These are phyloP conservation scores for Hanseniaspora meyeri DNA, from an alignment of 805 yeast genomes.

Conservation along the genomic window DNA sequence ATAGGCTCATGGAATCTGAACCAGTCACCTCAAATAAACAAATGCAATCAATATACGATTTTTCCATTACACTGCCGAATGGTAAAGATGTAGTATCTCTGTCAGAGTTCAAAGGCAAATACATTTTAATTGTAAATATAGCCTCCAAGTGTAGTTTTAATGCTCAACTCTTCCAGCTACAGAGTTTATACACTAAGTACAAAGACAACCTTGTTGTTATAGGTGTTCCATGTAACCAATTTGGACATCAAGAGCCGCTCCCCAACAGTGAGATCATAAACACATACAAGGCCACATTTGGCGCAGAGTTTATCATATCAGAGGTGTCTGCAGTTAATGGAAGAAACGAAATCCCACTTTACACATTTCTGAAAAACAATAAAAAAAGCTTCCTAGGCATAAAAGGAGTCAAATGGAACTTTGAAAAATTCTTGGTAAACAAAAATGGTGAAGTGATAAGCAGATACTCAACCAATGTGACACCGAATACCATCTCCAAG, in stretches of 20 bases:
- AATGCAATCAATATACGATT: conserved; percentile 21
- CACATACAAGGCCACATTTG: conserved; percentile 62
- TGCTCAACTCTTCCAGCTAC: conserved; percentile 65
- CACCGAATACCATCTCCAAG: conserved; percentile 37
- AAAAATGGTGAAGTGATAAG: conserved; percentile 43
- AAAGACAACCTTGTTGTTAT: conserved; percentile 46
- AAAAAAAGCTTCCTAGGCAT: conserved; percentile 50
- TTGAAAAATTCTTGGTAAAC: conserved; percentile 58
- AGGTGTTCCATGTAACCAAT: conserved; percentile 88
- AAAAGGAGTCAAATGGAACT: conserved; percentile 65
- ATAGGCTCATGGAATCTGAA: no score
- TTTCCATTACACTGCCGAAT: conserved; percentile 53
- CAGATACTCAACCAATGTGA: conserved; percentile 43
- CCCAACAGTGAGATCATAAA: conserved; percentile 55
- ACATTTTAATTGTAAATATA: conserved; percentile 73
- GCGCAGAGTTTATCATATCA: conserved; percentile 70
- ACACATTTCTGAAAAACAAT: conserved; percentile 54
- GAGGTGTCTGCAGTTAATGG: conserved; percentile 73
- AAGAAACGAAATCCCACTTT: conserved; percentile 51
- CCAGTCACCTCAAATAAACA: no score
- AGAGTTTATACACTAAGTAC: conserved; percentile 54
- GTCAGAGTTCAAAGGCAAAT: conserved; percentile 56
- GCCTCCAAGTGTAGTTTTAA: conserved; percentile 85
- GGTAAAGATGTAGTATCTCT: conserved; percentile 48
- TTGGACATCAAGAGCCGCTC: conserved; percentile 69